phyloP scores from a whole-genome alignment of 2,329 filamentous ascomycete species.

The Drechslerella dactyloides region DNA sequence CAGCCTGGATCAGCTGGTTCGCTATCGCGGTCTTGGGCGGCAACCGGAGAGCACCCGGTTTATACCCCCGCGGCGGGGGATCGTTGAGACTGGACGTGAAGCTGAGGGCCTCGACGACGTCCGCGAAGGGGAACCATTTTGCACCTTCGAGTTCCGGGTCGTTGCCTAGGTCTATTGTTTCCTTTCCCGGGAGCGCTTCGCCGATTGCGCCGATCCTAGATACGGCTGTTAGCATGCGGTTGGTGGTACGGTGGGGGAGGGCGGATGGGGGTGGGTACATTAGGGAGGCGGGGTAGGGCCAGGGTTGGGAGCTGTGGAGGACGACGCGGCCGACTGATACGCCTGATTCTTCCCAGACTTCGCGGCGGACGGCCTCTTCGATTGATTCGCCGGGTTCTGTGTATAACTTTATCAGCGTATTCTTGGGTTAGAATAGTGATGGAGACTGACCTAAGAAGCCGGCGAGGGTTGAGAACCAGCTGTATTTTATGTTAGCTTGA shows the following conservation, averaged over 20 bases:
- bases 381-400: conserved; percentile 81
- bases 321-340: conserved; percentile 77
- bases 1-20: conserved; percentile 81
- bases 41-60: conserved; percentile 75
- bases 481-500: conserved; percentile 53
- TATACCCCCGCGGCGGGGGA: conserved; percentile 20
- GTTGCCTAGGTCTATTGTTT: conserved; percentile 80
- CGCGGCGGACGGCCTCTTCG: conserved; percentile 80
- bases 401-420: neutral
- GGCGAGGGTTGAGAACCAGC: conserved; percentile 88
- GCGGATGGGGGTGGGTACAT: conserved; percentile 64
- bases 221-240: neutral
- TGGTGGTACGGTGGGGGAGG: neutral
- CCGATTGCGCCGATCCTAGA: conserved; percentile 75
- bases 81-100: conserved; percentile 66
- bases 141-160: conserved; percentile 87
- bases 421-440: too few species aligned
- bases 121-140: conserved; percentile 83
- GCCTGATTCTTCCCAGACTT: conserved; percentile 86
- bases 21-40: conserved; percentile 91
- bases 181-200: conserved; percentile 79
- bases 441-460: conserved; percentile 68
- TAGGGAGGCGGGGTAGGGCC: conserved; percentile 82
- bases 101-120: conserved; percentile 75
- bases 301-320: conserved; percentile 83